phyloP scores from a whole-genome alignment of 2,329 filamentous ascomycete genomes.

The Kalmusia sp. region DNA sequence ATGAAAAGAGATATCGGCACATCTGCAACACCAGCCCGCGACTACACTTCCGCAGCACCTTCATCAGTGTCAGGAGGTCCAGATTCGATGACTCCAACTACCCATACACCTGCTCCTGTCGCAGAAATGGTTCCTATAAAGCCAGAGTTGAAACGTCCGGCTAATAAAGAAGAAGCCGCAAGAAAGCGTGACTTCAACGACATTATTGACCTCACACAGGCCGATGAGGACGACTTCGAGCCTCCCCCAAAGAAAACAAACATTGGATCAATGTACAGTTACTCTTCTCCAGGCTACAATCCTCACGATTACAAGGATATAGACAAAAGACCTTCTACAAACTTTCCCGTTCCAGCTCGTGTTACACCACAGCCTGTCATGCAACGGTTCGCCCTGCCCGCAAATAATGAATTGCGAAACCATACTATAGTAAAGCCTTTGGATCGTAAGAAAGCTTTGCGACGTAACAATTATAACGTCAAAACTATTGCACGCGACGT shows the following conservation, averaged over 20 bases:
- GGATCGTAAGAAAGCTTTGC: conserved; percentile 54
- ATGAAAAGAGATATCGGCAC: conserved; percentile 27
- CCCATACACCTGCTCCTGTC: conserved; percentile 29
- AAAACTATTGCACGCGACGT: conserved; percentile 70
- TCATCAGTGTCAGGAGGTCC: conserved; percentile 11
- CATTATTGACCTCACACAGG: conserved; percentile 59
- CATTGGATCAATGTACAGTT: conserved; percentile 18
- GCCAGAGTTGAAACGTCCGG: conserved; percentile 40
- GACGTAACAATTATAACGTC: conserved; percentile 63
- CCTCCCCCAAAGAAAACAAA: conserved; percentile 44
- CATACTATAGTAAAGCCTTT: conserved; percentile 53
- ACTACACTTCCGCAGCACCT: conserved; percentile 21
- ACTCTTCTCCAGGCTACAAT: conserved; percentile 15
- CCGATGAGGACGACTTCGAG: conserved; percentile 52
- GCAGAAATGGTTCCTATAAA: conserved; percentile 41
- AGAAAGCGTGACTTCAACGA: conserved; percentile 62
- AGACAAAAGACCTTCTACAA: conserved; percentile 20
- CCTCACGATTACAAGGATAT: conserved; percentile 19
- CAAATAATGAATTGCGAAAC: conserved; percentile 24
- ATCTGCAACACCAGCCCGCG: conserved; percentile 23
- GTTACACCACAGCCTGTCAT: conserved; percentile 14
- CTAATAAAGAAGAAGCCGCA: conserved; percentile 62
- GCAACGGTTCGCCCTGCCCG: conserved; percentile 10
- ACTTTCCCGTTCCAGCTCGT: conserved; percentile 29
- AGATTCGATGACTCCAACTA: conserved; percentile 6